phyloP scores from a whole-genome alignment of 129 eudicot species.

The Dittrichia graveolens region DNA sequence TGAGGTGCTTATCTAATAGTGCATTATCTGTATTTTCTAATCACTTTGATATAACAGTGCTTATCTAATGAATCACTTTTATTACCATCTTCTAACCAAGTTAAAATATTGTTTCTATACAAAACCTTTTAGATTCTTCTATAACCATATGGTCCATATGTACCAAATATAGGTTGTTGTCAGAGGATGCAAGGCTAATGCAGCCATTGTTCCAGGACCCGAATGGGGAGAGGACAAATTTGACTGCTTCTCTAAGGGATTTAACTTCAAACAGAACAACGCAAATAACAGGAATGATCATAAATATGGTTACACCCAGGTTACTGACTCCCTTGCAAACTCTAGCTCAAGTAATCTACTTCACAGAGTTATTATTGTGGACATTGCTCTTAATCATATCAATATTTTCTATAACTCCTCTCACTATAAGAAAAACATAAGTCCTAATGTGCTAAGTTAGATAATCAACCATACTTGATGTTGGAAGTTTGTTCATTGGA shows the following conservation, averaged over 20 bases:
- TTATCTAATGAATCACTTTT: no score
- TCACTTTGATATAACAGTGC: no score
- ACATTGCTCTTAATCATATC: neutral
- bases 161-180: constrained; percentile 28
- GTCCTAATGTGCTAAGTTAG: no score
- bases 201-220: constrained; percentile 33
- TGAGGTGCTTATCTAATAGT: no score
- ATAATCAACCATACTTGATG: no score
- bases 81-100: no score
- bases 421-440: no score
- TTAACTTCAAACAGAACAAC: neutral
- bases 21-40: no score
- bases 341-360: constrained; percentile 23
- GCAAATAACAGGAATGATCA: neutral
- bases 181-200: constrained; percentile 32
- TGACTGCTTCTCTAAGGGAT: constrained; percentile 40
- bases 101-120: neutral
- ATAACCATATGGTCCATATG: constrained; percentile 2
- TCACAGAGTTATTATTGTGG: neutral
- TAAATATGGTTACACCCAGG: constrained; percentile 30
- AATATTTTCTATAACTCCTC: neutral
- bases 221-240: constrained; percentile 35
- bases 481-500: no score
- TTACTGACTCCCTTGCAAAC: constrained; percentile 32
- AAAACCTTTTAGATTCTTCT: neutral